Base-by-base conservation (phyloP, 2,329 filamentous ascomycete genomes). In the Fusarium poae region DNA sequence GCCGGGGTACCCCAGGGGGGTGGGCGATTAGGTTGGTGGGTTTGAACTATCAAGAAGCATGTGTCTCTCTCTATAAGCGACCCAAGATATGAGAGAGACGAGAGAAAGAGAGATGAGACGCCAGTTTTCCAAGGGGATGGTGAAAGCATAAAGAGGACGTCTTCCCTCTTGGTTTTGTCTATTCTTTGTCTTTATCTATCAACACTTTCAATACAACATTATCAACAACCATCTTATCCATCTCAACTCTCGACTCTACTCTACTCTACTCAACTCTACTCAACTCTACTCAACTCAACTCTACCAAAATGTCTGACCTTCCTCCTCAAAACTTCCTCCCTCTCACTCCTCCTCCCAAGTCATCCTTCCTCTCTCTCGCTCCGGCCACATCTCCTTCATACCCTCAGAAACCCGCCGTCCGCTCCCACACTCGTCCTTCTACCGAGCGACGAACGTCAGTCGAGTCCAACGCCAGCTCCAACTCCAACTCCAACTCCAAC, bases 301-400 rank as follows among this genome's bases (percentile, higher is more conserved):
- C 51, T 44, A 48, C 48, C 72, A 50, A 57, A 54, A 74, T 74
- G 72, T 66, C 72, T 52, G 43, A 46, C 52, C 71, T 74, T 65
- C 70, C 72, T 69, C 66, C 68, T 43, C 71, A 73, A 59, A 66
- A 74, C 58, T 74, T 73, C 72, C 72, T 74, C 59, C 52, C 64
- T 48, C 70, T 74, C 60, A 73, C 72, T 30, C 39, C 72, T 39
- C 52, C 72, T 48, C 70, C 70, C 57, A 62, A 71, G 59, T 65
- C 73, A 29, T 62, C 67, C 59, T 89, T 89, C 80, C 83, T 89
- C 66, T 82, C 84, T 30, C 82, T 89, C 50, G 86, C 85, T n/a
- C 88, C 88, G 40, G 82, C 82, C 72, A 87, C 84, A 30, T 89
- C 87, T 18, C 77, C 81, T 60, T 87, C 84, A 25, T 88, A 86